A percentile compares a stretch with the other conserved stretches of the same genome.
These are phyloP conservation scores for Thermochaetoides dissita DNA, from an alignment of 2,329 filamentous ascomycete species.

Conservation along the genomic window DNA sequence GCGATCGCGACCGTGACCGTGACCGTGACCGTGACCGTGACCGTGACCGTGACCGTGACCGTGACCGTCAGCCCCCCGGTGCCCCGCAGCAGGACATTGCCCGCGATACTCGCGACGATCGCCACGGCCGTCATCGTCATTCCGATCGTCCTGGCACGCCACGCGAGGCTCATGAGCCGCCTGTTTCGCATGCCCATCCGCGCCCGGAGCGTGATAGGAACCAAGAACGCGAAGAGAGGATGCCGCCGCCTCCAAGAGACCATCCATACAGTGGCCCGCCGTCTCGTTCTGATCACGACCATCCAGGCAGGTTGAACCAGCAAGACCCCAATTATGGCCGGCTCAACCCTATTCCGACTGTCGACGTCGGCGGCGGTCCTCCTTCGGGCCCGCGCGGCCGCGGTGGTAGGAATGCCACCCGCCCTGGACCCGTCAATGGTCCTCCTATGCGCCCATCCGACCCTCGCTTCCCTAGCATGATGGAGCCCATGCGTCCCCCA, in stretches of 20 bases:
- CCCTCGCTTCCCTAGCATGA: slow-evolving; percentile 23
- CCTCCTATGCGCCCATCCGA: slow-evolving; percentile 28
- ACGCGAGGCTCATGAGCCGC: slow-evolving; percentile 21
- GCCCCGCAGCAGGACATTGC: slow-evolving; percentile 23
- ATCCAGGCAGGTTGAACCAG: slow-evolving; percentile 31
- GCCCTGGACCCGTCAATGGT: slow-evolving; percentile 21
- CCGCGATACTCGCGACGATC: slow-evolving; percentile 28
- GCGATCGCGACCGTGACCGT: too few relatives aligned
- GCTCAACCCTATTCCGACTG: slow-evolving; percentile 37
- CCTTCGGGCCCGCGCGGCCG: slow-evolving; percentile 32
- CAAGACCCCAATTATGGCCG: slow-evolving; percentile 51
- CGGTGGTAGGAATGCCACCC: slow-evolving; percentile 23
- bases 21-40: slow-evolving; percentile 10
- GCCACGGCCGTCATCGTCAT: slow-evolving; percentile 29
- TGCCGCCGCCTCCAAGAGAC: background rate
- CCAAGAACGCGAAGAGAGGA: slow-evolving; percentile 24
- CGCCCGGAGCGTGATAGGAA: slow-evolving; percentile 20
- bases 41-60: too few relatives aligned
- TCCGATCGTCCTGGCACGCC: slow-evolving; percentile 19
- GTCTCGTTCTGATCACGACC: slow-evolving; percentile 32
- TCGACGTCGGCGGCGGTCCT: slow-evolving; percentile 43
- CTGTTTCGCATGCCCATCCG: slow-evolving; percentile 10
- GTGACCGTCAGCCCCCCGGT: slow-evolving; percentile 18
- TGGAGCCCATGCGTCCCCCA: slow-evolving; percentile 27
- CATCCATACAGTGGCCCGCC: slow-evolving; percentile 15